Percentiles rank a stretch among this genome's conserved stretches.
phyloP scores from a whole-genome alignment of 306 rosid species.

The Cicer yamashitae region DNA sequence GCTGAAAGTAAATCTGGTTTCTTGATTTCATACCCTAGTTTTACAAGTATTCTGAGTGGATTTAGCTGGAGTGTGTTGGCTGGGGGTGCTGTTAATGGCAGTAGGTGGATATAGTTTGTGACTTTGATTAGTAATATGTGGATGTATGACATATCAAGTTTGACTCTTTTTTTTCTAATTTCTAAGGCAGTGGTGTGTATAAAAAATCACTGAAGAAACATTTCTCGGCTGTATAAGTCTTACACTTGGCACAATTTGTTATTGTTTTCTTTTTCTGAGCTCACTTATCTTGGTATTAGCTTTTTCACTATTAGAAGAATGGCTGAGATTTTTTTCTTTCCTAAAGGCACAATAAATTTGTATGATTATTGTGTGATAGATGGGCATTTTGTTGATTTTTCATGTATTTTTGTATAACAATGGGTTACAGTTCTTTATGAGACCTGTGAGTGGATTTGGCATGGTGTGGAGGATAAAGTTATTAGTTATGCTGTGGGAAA shows the following conservation, averaged over 20 bases:
- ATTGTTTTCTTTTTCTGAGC: not conserved
- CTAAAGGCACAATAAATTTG: not conserved
- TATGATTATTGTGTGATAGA: constrained; percentile 17
- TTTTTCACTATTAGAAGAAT: not conserved
- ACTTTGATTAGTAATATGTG: not conserved
- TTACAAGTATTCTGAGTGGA: not conserved
- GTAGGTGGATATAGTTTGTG: not conserved
- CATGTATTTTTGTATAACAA: constrained; percentile 7
- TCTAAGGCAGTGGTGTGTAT: not conserved
- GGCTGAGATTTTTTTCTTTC: not conserved
- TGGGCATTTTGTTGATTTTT: not conserved
- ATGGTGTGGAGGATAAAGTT: not conserved
- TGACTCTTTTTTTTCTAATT: not conserved
- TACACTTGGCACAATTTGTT: not conserved
- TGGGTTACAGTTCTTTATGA: constrained; percentile 15
- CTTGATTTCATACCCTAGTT: not conserved
- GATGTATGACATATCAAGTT: not conserved
- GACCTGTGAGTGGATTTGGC: constrained; percentile 13
- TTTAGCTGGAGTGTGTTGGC: not conserved
- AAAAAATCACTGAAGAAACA: constrained; percentile 3
- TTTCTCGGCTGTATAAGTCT: not conserved
- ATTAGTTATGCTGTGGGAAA: not conserved
- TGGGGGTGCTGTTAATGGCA: not conserved
- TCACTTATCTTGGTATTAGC: constrained; percentile 8
- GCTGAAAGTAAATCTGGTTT: not conserved